Percentiles rank a stretch among this genome's conserved stretches.
These are phyloP conservation scores for Aegilops longissima DNA, from an alignment of 176 grass and related monocot genomes.

Conservation along the genomic window DNA sequence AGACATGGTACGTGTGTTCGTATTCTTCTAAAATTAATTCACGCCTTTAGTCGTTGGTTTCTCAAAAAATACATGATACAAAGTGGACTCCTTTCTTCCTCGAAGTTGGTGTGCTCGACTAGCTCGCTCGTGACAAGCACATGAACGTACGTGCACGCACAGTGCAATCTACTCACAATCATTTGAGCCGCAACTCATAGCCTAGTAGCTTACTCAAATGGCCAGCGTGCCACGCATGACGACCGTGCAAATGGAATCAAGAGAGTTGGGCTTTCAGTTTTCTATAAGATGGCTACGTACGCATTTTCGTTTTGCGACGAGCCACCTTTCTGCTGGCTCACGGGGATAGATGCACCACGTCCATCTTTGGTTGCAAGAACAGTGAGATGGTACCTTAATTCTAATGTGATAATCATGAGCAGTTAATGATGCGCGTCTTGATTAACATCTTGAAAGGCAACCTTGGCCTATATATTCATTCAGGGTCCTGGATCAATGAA, in stretches of 20 bases:
- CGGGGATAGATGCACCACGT: conserved; percentile 23
- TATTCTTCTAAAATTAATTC: too few species aligned
- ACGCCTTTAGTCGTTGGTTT: too few species aligned
- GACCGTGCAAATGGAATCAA: conserved; percentile 33
- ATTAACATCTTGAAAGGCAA: conserved; percentile 39
- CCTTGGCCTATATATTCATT: conserved; percentile 16
- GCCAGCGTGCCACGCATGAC: conserved; percentile 1
- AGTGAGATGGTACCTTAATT: conserved; percentile 32
- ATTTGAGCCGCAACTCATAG: conserved; percentile 9
- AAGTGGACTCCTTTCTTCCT: too few species aligned
- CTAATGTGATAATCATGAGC: conserved; percentile 41
- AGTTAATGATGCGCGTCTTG: conserved; percentile 47
- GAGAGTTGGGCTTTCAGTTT: conserved; percentile 22
- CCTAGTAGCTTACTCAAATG: background rate
- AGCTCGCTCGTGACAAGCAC: background rate
- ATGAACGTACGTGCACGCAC: background rate
- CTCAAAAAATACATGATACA: too few species aligned
- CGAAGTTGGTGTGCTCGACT: background rate
- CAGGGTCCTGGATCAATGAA: background rate
- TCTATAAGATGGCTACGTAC: background rate
- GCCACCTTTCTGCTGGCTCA: background rate
- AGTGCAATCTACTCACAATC: background rate
- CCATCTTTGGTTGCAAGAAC: conserved; percentile 7
- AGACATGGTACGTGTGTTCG: too few species aligned
- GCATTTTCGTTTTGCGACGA: conserved; percentile 6